Evolutionary conservation across 1,139 yeast genomes (phyloP), one percentile per base, ranked within the genome.

Genomic region (Taphrina sp.): DNA sequence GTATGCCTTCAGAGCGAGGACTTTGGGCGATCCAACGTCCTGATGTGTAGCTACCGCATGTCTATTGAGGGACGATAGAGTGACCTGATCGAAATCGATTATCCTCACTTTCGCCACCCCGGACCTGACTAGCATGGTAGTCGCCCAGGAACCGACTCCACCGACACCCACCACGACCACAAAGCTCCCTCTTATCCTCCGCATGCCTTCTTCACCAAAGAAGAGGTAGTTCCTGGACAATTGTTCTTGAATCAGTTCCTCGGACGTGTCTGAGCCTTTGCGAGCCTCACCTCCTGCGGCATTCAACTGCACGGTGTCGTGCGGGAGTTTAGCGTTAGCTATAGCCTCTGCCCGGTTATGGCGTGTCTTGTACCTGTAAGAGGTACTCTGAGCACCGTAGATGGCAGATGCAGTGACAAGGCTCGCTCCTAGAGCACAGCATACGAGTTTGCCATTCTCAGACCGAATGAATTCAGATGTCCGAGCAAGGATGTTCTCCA

Each of bases 91-190:
- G 68, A 92, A 92, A 71, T 92, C 98, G 59, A 92, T 82, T 60
- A 92, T 77, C 64, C 90, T 78, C 55, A 92, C 71, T 58, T 79
- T 78, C 14, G 84, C 83, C 33, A 90, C 84, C 8, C 98, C 98
- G 5, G 95, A 85, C 64, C 98, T 80, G 1, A 86, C 86, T 59
- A 92, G 76, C 88, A 94, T 88, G 1, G 95, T 85, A 5, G 89
- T 85, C 8, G 85, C 95, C 94, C 96, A 90, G 0, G 97, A 89
- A 1, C 98, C 98, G 33, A 92, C 98, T 45, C 98, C 98, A 53
- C 98, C 98, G 7, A 92, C 95, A 26, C 98, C 98, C n/a, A 92
- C 96, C 16, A 92, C 85, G 2, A 88, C 84, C 1, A 92, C 79
- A 59, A 80, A 77, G 64, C 88, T 83, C n/a, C 74, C 70, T 57